A percentile compares a stretch with the other conserved stretches of the same genome.
Conservation (phyloP, 1,284 basidiomycete genomes). For the Tranzscheliella williamsii region DNA sequence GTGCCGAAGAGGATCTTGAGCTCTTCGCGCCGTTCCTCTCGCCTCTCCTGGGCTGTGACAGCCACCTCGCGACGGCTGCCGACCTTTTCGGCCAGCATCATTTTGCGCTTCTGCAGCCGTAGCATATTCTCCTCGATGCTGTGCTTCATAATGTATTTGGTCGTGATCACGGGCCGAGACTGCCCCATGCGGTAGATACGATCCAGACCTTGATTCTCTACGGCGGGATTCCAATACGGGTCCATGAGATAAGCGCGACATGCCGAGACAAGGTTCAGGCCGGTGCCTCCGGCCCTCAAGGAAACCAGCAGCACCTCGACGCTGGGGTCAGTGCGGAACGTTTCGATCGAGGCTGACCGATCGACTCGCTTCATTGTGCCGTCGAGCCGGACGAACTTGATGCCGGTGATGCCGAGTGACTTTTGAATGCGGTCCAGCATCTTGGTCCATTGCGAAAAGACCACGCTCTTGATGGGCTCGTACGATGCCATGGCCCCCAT, state of each 20-base stretch:
- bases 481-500: slow-evolving; percentile 18
- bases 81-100: slow-evolving; percentile 55
- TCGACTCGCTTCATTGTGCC: slow-evolving; percentile 53
- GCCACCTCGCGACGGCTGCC: slow-evolving; percentile 32
- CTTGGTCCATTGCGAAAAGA: slow-evolving; percentile 64
- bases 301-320: slow-evolving; percentile 56
- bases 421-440: slow-evolving; percentile 57
- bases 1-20: slow-evolving; percentile 43
- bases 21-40: slow-evolving; percentile 41
- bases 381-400: slow-evolving; percentile 48
- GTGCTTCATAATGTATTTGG: slow-evolving; percentile 54
- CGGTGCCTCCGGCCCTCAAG: slow-evolving; percentile 57
- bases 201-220: slow-evolving; percentile 67
- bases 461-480: slow-evolving; percentile 58
- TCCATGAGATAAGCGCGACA: slow-evolving; percentile 87
- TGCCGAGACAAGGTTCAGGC: slow-evolving; percentile 72
- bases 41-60: not conserved
- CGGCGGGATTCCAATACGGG: slow-evolving; percentile 96
- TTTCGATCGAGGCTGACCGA: slow-evolving; percentile 40
- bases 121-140: slow-evolving; percentile 60
- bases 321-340: slow-evolving; percentile 45
- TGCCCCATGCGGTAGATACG: slow-evolving; percentile 58
- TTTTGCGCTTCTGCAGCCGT: slow-evolving; percentile 54
- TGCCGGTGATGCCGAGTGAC: slow-evolving; percentile 48
- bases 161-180: slow-evolving; percentile 51